Evolutionary conservation across 371 early-diverging fungal species (phyloP).

Genomic region (Rhizopus stolonifer): DNA sequence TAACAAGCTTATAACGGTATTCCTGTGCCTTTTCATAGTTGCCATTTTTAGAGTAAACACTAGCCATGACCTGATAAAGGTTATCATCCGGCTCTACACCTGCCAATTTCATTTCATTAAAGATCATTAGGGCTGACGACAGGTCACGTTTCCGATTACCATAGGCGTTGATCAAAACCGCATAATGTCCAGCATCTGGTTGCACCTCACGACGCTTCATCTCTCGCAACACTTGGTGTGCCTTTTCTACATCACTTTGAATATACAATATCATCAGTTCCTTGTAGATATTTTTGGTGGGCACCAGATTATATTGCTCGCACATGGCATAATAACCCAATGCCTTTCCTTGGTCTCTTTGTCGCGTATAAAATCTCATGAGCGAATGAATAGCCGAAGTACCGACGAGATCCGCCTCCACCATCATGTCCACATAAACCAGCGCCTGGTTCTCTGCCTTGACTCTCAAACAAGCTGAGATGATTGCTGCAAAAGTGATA

Average conservation of each 20-base stretch:
- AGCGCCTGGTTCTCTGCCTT: constrained; percentile 46
- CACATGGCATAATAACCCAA: constrained; percentile 45
- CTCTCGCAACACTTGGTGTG: constrained; percentile 41
- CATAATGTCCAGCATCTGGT: constrained; percentile 51
- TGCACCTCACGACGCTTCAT: constrained; percentile 38
- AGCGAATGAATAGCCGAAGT: constrained; percentile 48
- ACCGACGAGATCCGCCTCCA: constrained; percentile 2
- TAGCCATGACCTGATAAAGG: constrained; percentile 40
- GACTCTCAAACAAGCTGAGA: constrained; percentile 52
- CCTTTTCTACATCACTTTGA: constrained; percentile 50
- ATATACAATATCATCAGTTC: constrained; percentile 55
- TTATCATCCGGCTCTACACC: constrained; percentile 41
- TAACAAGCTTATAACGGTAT: not conserved
- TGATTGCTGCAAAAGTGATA: constrained; percentile 54
- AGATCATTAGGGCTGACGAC: constrained; percentile 36
- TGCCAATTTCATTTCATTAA: constrained; percentile 36
- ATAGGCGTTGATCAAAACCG: constrained; percentile 53
- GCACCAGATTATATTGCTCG: constrained; percentile 33
- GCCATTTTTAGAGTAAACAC: not conserved
- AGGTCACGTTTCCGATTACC: constrained; percentile 51
- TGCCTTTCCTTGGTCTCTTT: constrained; percentile 47
- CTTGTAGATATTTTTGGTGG: constrained; percentile 52
- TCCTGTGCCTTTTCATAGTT: not conserved
- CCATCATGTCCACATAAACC: constrained; percentile 48
- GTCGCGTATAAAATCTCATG: constrained; percentile 58